phyloP scores from a whole-genome alignment of 225 moss, liverwort and hornwort genomes.

The Straminergon stramineum region DNA sequence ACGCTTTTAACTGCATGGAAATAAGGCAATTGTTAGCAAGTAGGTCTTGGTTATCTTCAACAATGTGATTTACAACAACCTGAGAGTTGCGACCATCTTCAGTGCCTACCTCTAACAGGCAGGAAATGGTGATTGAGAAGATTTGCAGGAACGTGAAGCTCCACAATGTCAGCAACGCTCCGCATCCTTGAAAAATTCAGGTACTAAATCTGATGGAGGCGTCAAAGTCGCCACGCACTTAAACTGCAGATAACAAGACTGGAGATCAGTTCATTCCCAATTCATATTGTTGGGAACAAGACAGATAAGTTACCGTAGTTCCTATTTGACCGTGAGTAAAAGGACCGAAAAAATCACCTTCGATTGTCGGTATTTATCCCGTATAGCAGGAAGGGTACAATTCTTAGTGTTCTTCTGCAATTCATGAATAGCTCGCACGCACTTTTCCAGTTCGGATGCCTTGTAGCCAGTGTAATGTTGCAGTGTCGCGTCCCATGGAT shows the following conservation, averaged over 20 bases:
- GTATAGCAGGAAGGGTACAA: slow-evolving; percentile 73
- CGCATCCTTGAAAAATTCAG: slow-evolving; percentile 32
- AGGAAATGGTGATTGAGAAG: neutral
- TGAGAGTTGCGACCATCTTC: neutral
- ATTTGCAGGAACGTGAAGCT: neutral
- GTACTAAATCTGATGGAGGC: slow-evolving; percentile 11
- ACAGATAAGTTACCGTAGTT: neutral
- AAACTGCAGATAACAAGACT: slow-evolving; percentile 11
- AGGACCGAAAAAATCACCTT: slow-evolving; percentile 26
- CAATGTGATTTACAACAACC: neutral
- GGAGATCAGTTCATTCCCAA: neutral
- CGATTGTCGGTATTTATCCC: slow-evolving; percentile 89
- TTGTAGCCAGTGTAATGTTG: slow-evolving; percentile 81
- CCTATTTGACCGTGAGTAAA: neutral
- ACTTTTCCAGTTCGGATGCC: slow-evolving; percentile 61
- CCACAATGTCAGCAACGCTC: slow-evolving; percentile 3
- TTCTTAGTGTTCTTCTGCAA: slow-evolving; percentile 57
- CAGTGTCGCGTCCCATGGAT: slow-evolving; percentile 67
- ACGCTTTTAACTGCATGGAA: neutral
- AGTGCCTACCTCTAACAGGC: neutral
- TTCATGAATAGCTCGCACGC: slow-evolving; percentile 66
- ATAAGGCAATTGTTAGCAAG: neutral
- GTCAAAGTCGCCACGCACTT: slow-evolving; percentile 41
- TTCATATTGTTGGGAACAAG: neutral
- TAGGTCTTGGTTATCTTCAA: neutral